phyloP scores from a whole-genome alignment of 345 rosid genomes.

The Microthlaspi erraticum region DNA sequence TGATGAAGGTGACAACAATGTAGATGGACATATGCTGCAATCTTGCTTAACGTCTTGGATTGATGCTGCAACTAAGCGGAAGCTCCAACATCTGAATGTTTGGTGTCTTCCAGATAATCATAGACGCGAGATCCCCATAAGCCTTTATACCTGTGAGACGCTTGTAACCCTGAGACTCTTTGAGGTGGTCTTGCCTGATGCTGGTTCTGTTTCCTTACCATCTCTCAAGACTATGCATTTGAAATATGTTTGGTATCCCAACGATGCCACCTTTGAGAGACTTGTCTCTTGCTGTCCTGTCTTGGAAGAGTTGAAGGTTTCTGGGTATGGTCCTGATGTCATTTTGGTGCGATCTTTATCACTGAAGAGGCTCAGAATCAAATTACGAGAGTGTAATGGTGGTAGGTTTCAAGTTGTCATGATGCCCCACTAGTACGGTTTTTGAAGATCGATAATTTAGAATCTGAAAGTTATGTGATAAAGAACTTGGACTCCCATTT shows the following conservation, averaged over 20 bases:
- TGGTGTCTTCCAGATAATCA: background rate
- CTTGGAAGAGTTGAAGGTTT: too few species aligned
- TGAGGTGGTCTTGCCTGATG: background rate
- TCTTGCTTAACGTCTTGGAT: background rate
- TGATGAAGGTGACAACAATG: too few species aligned
- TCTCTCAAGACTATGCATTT: background rate
- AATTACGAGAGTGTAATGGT: background rate
- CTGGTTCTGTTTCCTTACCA: conserved; percentile 3
- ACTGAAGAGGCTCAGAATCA: too few species aligned
- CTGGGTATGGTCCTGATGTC: too few species aligned
- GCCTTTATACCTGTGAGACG: background rate
- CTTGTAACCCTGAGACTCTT: background rate
- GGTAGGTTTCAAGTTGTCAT: background rate
- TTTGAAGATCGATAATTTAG: background rate
- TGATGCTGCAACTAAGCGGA: background rate
- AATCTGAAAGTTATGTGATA: background rate
- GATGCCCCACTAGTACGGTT: background rate
- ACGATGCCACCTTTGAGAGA: too few species aligned
- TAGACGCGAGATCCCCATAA: background rate
- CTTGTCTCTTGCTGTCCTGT: too few species aligned
- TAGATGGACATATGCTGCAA: too few species aligned
- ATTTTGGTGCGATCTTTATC: too few species aligned
- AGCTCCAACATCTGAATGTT: conserved; percentile 1
- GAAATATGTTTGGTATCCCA: too few species aligned
- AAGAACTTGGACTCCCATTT: background rate